Evolutionary conservation across 2,329 filamentous ascomycete species (phyloP), one percentile per base, ranked within the genome.

Genomic region (Clathrospora elynae): DNA sequence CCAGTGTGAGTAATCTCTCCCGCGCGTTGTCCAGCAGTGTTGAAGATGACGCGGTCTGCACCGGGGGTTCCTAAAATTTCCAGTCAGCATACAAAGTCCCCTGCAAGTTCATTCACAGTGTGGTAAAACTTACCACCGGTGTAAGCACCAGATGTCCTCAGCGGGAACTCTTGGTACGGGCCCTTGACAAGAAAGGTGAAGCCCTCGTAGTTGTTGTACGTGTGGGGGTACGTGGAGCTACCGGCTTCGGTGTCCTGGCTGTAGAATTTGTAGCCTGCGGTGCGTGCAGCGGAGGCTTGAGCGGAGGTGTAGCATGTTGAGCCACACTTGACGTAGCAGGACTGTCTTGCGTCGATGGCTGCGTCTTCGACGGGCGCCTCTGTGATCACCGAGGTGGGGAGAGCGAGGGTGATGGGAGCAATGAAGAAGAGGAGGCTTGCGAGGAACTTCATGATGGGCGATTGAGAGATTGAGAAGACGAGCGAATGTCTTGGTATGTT

Each of bases 1-100:
- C 85, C 85, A 14, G 82, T 86, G 61, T 88, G 86, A 0, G 86
- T 88, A 50, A 88, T 86, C 18, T 79, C 73, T 24, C 83, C 85
- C 10, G 83, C 85, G 30, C 80, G 75, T 43, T 77, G 46, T 55
- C 84, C 79, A 11, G 68, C 48, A 0, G 61, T 73, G 61, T 82
- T 84, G 71, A 88, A 82, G 20, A 86, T 69, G 38, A 87, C 81
- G 35, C 85, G 81, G 62, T 88, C 84, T 12, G 85, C 71, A 24
- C 85, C 85, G 1, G 85, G 85, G 1, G 78, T 79, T 16, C 82
- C 81, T 78, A 33, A 6, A 25, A 22, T 20, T 32, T 20, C 4
- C 6, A n/a, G 12, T 28, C 18, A 46, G 25, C 5, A 25, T 3
- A 12, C 4, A 24, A 18, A 3, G n/a, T n/a, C n/a, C n/a, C n/a